Percentiles rank a stretch among this genome's conserved stretches.
Evolutionary conservation across 495 filamentous ascomycete species (phyloP).

Genomic region (Talaromyces stipitatus): DNA sequence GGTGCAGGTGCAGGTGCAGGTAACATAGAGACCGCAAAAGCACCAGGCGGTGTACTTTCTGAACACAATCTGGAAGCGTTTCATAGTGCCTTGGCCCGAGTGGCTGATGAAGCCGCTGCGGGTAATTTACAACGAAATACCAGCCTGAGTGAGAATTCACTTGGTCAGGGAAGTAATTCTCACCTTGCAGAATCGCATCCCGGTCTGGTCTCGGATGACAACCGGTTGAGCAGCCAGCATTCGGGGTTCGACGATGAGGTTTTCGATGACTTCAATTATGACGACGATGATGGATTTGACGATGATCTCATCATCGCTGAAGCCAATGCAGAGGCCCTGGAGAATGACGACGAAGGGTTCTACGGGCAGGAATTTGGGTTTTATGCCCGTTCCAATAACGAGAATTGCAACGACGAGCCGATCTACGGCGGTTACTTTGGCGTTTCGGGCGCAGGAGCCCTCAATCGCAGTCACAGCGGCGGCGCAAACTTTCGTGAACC

Average conservation of each 20-base stretch:
- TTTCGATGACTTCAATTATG: slow-evolving; percentile 46
- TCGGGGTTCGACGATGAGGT: slow-evolving; percentile 36
- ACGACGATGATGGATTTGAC: slow-evolving; percentile 57
- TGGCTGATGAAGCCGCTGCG: slow-evolving; percentile 64
- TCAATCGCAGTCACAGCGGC: slow-evolving; percentile 61
- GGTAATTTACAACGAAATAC: slow-evolving; percentile 55
- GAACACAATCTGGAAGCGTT: slow-evolving; percentile 62
- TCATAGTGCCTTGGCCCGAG: slow-evolving; percentile 73
- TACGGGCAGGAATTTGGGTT: slow-evolving; percentile 99
- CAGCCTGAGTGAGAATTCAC: slow-evolving; percentile 35
- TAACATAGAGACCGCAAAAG: slow-evolving; percentile 22
- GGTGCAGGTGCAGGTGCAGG: too few species aligned
- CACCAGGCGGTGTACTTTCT: slow-evolving; percentile 35
- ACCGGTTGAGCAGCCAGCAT: slow-evolving; percentile 35
- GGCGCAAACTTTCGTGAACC: slow-evolving; percentile 72
- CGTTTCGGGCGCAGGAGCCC: slow-evolving; percentile 50
- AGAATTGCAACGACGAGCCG: slow-evolving; percentile 41
- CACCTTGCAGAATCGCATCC: slow-evolving; percentile 42
- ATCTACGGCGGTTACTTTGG: slow-evolving; percentile 91
- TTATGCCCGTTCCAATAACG: slow-evolving; percentile 55
- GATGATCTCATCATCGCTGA: slow-evolving; percentile 90
- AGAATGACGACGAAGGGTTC: slow-evolving; percentile 84
- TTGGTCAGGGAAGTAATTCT: slow-evolving; percentile 26
- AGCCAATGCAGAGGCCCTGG: slow-evolving; percentile 88
- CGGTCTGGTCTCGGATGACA: slow-evolving; percentile 38